Conservation (phyloP, 768 basidiomycete species). For the Infundibulicybe gibba region DNA sequence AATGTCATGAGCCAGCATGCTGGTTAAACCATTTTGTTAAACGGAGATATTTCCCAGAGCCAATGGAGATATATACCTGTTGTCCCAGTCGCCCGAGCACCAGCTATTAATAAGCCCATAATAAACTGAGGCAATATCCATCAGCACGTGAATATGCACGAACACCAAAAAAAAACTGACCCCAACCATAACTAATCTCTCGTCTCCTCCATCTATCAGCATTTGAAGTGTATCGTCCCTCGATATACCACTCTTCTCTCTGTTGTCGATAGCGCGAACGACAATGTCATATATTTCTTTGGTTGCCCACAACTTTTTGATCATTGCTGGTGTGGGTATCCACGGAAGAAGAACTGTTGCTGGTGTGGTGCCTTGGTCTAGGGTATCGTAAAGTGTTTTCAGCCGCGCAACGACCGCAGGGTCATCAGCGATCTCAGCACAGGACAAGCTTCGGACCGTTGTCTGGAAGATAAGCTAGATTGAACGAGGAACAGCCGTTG, state of each 20-base stretch:
- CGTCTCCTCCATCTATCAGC: slow-evolving; percentile 68
- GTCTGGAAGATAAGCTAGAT: slow-evolving; percentile 67
- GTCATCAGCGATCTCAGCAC: slow-evolving; percentile 69
- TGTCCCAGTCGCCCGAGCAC: slow-evolving; percentile 77
- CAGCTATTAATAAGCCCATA: slow-evolving; percentile 78
- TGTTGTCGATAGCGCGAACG: slow-evolving; percentile 48
- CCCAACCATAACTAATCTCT: slow-evolving; percentile 64
- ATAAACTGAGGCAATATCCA: slow-evolving; percentile 50
- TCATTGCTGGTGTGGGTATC: slow-evolving; percentile 72
- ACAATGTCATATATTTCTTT: slow-evolving; percentile 76
- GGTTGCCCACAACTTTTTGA: slow-evolving; percentile 67
- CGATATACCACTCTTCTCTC: slow-evolving; percentile 52
- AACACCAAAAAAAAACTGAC: slow-evolving; percentile 33
- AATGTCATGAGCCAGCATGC: slow-evolving; percentile 77
- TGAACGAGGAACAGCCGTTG: too few relatives aligned
- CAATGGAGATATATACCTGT: slow-evolving; percentile 38
- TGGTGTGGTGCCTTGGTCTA: slow-evolving; percentile 71
- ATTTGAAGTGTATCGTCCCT: slow-evolving; percentile 71
- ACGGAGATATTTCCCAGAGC: not conserved
- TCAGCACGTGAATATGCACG: slow-evolving; percentile 1
- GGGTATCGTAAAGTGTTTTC: slow-evolving; percentile 59
- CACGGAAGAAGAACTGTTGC: slow-evolving; percentile 72
- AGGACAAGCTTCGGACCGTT: slow-evolving; percentile 64
- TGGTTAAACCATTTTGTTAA: slow-evolving; percentile 8
- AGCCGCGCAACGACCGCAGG: slow-evolving; percentile 56